Conservation (phyloP, 73 alveolate genomes). For the Blepharisma stoltei region DNA sequence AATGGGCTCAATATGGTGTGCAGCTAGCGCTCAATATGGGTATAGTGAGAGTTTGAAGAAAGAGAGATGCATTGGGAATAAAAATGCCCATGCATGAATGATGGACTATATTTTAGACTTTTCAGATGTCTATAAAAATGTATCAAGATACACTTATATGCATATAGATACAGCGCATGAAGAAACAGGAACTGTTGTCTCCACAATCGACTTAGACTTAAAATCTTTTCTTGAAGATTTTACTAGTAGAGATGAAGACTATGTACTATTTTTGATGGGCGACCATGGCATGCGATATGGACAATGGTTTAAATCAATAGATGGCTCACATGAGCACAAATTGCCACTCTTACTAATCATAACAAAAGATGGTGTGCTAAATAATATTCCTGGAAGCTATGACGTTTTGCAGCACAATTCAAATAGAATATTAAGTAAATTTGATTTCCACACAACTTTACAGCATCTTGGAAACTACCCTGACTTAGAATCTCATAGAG, state of each 20-base stretch:
- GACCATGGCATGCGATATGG: conserved; percentile 1
- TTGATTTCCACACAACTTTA: neutral
- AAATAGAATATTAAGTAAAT: neutral
- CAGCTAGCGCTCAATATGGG: neutral
- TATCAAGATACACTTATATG: neutral
- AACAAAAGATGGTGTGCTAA: neutral
- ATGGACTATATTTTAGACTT: neutral
- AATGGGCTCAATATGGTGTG: neutral
- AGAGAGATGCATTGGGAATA: neutral
- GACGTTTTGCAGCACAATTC: neutral
- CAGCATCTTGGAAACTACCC: neutral
- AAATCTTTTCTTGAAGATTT: neutral
- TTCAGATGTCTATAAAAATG: neutral
- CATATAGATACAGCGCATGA: conserved; percentile 13
- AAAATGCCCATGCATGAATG: neutral
- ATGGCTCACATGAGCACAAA: neutral
- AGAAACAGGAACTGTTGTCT: neutral
- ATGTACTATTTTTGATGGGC: neutral
- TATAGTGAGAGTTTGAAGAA: neutral
- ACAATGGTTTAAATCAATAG: neutral
- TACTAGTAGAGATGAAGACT: neutral
- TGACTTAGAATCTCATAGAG: no score
- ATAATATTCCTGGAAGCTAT: neutral
- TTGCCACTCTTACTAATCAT: neutral
- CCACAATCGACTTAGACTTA: neutral